phyloP scores from a whole-genome alignment of 495 filamentous ascomycete genomes.

The Lasiosphaeria miniovina region DNA sequence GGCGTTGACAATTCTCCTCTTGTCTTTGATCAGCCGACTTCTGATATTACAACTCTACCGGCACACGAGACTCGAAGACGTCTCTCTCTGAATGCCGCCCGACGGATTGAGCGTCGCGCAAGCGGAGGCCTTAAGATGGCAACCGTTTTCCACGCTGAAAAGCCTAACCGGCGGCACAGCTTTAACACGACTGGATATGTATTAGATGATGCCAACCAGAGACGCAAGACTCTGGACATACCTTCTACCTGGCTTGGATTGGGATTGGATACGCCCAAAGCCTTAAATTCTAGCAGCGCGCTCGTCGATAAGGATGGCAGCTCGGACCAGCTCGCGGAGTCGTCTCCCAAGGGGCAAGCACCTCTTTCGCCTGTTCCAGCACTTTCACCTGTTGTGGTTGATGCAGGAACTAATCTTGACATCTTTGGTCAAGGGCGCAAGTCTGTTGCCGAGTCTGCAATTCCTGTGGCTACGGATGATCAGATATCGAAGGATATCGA shows the following conservation, averaged over 20 bases:
- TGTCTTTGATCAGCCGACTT: conserved; percentile 31
- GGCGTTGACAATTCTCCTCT: conserved; percentile 20
- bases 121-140: conserved; percentile 19
- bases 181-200: conserved; percentile 13
- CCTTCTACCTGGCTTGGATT: conserved; percentile 4
- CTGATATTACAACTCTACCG: conserved; percentile 16
- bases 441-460: background rate
- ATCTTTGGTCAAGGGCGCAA: conserved; percentile 25
- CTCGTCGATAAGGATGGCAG: too few relatives aligned
- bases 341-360: too few relatives aligned
- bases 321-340: too few relatives aligned
- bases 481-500: too few relatives aligned
- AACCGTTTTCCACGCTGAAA: conserved; percentile 17
- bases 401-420: conserved; percentile 29
- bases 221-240: conserved; percentile 24
- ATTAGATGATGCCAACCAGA: conserved; percentile 3
- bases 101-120: conserved; percentile 26
- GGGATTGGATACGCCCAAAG: too few relatives aligned
- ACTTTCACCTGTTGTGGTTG: conserved; percentile 21
- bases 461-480: background rate
- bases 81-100: conserved; percentile 25
- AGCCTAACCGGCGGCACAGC: conserved; percentile 30
- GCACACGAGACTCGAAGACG: conserved; percentile 29
- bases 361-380: background rate
- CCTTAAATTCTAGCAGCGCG: too few relatives aligned